phyloP scores from a whole-genome alignment of 257 asterid species.

The Fraxinus anomala region DNA sequence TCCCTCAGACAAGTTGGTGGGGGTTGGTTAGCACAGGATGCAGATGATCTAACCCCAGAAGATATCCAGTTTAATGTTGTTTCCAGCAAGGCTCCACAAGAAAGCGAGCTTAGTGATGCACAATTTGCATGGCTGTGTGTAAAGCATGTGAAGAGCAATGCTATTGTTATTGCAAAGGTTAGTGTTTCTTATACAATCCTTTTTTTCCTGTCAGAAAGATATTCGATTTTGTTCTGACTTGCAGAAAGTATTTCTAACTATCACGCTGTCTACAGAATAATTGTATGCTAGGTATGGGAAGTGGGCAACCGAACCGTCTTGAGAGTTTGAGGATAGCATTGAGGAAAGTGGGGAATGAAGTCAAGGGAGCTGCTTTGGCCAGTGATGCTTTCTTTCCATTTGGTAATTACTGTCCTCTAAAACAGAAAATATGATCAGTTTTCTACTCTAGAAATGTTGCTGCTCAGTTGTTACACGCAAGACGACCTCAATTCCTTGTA shows the following conservation, averaged over 20 bases:
- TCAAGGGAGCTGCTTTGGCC: conserved; percentile 94
- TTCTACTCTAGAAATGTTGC: not conserved
- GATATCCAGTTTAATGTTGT: conserved; percentile 69
- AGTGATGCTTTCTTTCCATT: conserved; percentile 98
- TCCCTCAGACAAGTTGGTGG: conserved; percentile 97
- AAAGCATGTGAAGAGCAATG: conserved; percentile 98
- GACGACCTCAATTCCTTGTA: too few relatives aligned
- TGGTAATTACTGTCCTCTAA: conserved; percentile 43
- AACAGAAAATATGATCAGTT: not conserved
- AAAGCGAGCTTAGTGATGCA: conserved; percentile 75
- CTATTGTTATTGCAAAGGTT: conserved; percentile 90
- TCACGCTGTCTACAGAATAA: conserved; percentile 51
- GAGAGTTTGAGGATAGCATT: conserved; percentile 92
- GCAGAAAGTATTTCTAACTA: conserved; percentile 6
- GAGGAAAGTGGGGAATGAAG: conserved; percentile 87
- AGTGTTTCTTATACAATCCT: not conserved
- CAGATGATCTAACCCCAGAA: conserved; percentile 90
- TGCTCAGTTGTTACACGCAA: too few relatives aligned
- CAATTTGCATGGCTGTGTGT: conserved; percentile 91
- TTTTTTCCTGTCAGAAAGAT: not conserved
- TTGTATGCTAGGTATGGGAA: conserved; percentile 96
- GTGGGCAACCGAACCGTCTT: conserved; percentile 94
- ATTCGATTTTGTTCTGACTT: conserved; percentile 7
- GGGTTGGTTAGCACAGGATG: conserved; percentile 95
- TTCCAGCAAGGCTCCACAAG: conserved; percentile 64